Evolutionary conservation across 306 rosid genomes (phyloP), one percentile per base, ranked within the genome.

Genomic region (Medicago lupulina): DNA sequence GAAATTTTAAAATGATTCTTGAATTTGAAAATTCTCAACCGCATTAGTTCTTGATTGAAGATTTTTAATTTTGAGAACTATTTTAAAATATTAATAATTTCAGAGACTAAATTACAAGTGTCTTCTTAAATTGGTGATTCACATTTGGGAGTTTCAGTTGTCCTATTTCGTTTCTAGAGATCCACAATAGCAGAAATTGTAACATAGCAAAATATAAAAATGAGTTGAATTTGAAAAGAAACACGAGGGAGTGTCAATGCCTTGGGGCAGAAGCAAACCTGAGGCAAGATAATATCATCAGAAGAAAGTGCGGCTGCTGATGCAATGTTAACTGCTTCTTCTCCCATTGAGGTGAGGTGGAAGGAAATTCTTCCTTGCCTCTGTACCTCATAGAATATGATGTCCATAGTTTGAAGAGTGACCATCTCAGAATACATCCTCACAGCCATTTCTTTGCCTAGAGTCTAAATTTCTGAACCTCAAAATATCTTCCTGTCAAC

Each of bases 311-410:
- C 97, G 61, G 97, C 92, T 1, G 97, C 93, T 0, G 93, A 89
- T 40, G 90, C 97, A 70, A 91, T 82, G 81, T 86, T 82, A 41
- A 86, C 76, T 5, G 92, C 97, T 86, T 91, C 97, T 87, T 91
- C 93, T 10, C 97, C 97, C 6, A 36, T 43, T 17, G 91, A 79
- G 73, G 87, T 89, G 75, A 91, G n/a, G 79, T 89, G 89, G 76
- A 91, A 91, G 19, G 90, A 87, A 69, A 91, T 87, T 86, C 97
- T 81, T 49, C 97, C 93, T 68, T 91, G 97, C 50, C 93, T 87
- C 71, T 91, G 97, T 47, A 88, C 86, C 72, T 89, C 92, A 40
- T 21, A 86, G 69, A 91, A 84, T 47, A 91, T 76, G 74, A 19
- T 83, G 76, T 91, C 97, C 97, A 91, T 89, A 17, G 77, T 82